Conservation (phyloP, 352 stramenopile genomes). For the Phytophthora quininea region DNA sequence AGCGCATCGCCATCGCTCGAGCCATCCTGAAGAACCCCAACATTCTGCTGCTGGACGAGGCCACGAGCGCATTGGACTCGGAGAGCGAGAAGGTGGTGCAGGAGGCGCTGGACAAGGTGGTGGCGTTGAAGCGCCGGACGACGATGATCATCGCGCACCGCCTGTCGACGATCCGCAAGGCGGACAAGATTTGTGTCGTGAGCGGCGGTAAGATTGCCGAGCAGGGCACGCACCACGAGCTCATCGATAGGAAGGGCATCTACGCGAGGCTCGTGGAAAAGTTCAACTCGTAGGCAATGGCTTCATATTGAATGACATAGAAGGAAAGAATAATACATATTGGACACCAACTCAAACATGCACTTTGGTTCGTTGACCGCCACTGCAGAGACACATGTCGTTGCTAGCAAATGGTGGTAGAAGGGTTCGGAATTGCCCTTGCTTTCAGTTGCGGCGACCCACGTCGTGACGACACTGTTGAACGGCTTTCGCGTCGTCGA, state of each 20-base stretch:
- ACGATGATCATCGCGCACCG: conserved; percentile 94
- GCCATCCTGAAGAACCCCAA: conserved; percentile 71
- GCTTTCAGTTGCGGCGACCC: no score
- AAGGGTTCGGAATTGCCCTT: no score
- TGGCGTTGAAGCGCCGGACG: conserved; percentile 64
- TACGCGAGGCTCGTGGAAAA: conserved; percentile 33
- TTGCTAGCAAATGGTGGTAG: no score
- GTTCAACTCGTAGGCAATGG: neutral
- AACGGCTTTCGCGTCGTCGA: no score
- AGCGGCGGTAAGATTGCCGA: conserved; percentile 91
- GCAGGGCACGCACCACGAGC: conserved; percentile 90
- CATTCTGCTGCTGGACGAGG: conserved; percentile 10
- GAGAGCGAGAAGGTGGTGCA: conserved; percentile 85
- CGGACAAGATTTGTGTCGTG: conserved; percentile 94
- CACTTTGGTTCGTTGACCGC: no score
- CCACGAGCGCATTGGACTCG: conserved; percentile 63
- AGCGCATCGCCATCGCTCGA: conserved; percentile 17
- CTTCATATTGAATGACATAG: neutral
- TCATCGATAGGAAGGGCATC: conserved; percentile 60
- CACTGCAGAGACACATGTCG: no score
- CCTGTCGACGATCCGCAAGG: conserved; percentile 92
- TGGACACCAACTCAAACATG: no score
- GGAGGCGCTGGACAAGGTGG: conserved; percentile 63
- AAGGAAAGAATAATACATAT: no score
- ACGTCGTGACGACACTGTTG: no score